Base-by-base conservation (phyloP, 1,284 basidiomycete genomes). In the Vanrija pseudolonga region DNA sequence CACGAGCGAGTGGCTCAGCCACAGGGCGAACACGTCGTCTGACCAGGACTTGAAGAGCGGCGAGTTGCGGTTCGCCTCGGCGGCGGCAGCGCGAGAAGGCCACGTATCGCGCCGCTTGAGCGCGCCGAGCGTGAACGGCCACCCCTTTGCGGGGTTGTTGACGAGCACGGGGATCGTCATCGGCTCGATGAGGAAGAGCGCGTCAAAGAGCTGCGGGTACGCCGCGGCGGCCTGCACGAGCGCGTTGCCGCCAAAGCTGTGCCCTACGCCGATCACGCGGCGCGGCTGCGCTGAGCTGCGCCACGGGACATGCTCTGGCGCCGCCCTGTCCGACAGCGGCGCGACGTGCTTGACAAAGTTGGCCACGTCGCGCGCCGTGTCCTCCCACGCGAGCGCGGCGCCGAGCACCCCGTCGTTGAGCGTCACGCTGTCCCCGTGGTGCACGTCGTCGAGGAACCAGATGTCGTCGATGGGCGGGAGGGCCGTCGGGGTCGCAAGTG, bases 111-210 rank as follows among this genome's bases (percentile, higher is more conserved):
- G 82, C 18, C 90, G 80, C 40, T 73, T 71, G n/a, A 91, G 69
- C 0, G 86, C 85, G 12, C 81, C 81, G 1, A 66, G 42, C 0
- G 63, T 55, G 44, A 70, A 58, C 8, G 56, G 51, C 40, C 57
- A 59, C 5, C 37, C 18, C 40, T 57, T 55, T 15, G 45, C 41
- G 12, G 53, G 53, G 43, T 58, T 37, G 40, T 56, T 50, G 20
- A 49, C 47, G 26, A 47, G 45, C 3, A 50, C 12, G 23, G 56
- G 60, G 38, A 79, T 71, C 53, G 19, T 26, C 65, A 72, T 72
- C 1, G 94, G 90, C 69, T 97, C 93, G 23, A 94, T 76, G 11
- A 94, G 80, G 44, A 91, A 78, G 32, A 95, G 74, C 0, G 83
- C 82, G 17, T 84, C 79, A 74, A 93, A 90, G 9, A 94, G 76